Base-by-base conservation (phyloP, 2,329 filamentous ascomycete genomes). In the Fusarium euwallaceae region DNA sequence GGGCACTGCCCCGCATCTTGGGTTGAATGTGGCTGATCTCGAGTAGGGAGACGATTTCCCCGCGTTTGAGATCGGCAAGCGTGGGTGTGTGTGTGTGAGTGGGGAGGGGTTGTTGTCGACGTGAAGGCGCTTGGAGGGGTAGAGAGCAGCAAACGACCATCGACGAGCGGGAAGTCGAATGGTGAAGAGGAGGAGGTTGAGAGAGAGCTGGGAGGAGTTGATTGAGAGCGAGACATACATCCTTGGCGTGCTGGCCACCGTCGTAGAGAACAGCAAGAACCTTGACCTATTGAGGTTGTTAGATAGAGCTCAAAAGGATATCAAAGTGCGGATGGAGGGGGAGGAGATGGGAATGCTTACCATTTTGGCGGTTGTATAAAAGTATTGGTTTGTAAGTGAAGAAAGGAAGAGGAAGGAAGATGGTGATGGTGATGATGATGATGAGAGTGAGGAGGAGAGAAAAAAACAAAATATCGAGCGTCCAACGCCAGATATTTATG, bases 231-330 rank as follows among this genome's bases (percentile, higher is more conserved):
- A 64, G 63, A 70, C 87, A 84, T 83, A 97, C 95, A 82, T 98
- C 90, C 86, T 93, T 87, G 87, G 95, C 95, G 88, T 98, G 95
- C 87, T 95, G 88, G 83, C 91, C 90, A 84, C 95, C 95, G 86
- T 98, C 95, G 89, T 98, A 98, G 79, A 98, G 91, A 80, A 97
- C 94, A 82, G 95, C 89, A 83, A 98, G 92, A 87, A 98, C 94
- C 89, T 98, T 98, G 88, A 95, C 95, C 95, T 98, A 79, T 81
- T 80, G 56, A 27, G 16, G 14, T 22, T 69, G 76, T 79, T 70
- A 78, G 75, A 64, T 66, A 71, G 67, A 64, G 66, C 70, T 67
- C 58, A 48, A 67, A 37, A 39, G 4, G 58, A 61, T 59, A 61
- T 56, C 41, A 55, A 36, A 32, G 53, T 65, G 24, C 32, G 62